Conservation (phyloP, 2,329 filamentous ascomycete species). For the Paecilomyces dactylethromorphus region DNA sequence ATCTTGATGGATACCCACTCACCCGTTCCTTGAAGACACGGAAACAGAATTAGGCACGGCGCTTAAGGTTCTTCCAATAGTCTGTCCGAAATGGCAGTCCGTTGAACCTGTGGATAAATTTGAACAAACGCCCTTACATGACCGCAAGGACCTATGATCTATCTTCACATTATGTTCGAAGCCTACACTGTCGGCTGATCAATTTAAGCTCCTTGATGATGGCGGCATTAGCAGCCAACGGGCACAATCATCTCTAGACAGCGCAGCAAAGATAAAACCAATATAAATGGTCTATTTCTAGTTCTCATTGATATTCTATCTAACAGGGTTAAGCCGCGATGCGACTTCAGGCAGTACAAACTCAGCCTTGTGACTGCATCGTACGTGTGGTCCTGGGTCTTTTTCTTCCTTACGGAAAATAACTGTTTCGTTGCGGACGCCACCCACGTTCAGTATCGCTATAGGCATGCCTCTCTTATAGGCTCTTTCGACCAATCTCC, state of each 20-base stretch:
- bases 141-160: not conserved
- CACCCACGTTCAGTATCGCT: slow-evolving; percentile 71
- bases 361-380: slow-evolving; percentile 38
- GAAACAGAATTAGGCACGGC: slow-evolving; percentile 1
- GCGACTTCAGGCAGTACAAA: slow-evolving; percentile 35
- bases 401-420: slow-evolving; percentile 29
- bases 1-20: slow-evolving; percentile 2
- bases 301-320: not conserved
- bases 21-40: not conserved
- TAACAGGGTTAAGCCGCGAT: slow-evolving; percentile 14
- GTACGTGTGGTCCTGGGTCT: slow-evolving; percentile 24
- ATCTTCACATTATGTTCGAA: not conserved
- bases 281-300: not conserved
- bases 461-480: slow-evolving; percentile 78
- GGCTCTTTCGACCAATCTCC: slow-evolving; percentile 78
- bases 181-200: not conserved
- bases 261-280: not conserved
- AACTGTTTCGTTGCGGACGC: slow-evolving; percentile 39
- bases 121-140: not conserved
- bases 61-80: slow-evolving; percentile 3
- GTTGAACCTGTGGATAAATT: not conserved
- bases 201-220: not conserved
- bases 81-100: not conserved
- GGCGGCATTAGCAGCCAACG: not conserved
- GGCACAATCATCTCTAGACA: not conserved